Conservation (phyloP, 805 yeast genomes). For the Metschnikowia reukaufii region DNA sequence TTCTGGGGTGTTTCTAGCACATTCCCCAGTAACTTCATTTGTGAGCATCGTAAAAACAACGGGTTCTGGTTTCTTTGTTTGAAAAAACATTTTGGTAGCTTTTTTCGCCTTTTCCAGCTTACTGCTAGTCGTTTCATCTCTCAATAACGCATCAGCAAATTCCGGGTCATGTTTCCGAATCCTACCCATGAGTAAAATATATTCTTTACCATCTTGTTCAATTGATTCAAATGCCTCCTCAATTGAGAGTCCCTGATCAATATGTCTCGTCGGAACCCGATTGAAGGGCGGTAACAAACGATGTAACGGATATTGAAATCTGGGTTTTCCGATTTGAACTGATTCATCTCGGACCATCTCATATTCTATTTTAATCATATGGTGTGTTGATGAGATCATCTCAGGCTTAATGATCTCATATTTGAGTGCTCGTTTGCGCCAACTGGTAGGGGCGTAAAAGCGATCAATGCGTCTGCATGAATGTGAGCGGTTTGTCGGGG, state of each 20-base stretch:
- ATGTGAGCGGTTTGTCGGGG: neutral
- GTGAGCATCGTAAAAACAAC: neutral
- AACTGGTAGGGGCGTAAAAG: neutral
- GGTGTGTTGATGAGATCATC: neutral
- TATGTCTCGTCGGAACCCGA: too few relatives aligned
- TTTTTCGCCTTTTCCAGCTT: neutral
- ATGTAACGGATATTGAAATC: neutral
- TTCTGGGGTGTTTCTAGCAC: neutral
- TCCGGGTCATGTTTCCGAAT: neutral
- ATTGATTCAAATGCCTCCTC: too few relatives aligned
- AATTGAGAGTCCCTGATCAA: too few relatives aligned
- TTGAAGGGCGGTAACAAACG: neutral
- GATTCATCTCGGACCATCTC: neutral
- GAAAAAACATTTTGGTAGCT: neutral
- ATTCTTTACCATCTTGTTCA: too few relatives aligned
- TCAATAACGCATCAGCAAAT: too few relatives aligned
- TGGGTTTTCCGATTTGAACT: neutral
- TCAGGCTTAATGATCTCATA: neutral
- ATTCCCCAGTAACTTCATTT: neutral
- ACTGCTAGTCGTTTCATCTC: too few relatives aligned
- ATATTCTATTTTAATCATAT: neutral
- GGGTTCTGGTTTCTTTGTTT: neutral
- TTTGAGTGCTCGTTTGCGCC: neutral
- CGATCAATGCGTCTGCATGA: neutral
- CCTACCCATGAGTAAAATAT: neutral